Percentiles rank a stretch among this genome's conserved stretches.
Conservation (phyloP, 805 yeast species). For the Lipomyces anomalus region DNA sequence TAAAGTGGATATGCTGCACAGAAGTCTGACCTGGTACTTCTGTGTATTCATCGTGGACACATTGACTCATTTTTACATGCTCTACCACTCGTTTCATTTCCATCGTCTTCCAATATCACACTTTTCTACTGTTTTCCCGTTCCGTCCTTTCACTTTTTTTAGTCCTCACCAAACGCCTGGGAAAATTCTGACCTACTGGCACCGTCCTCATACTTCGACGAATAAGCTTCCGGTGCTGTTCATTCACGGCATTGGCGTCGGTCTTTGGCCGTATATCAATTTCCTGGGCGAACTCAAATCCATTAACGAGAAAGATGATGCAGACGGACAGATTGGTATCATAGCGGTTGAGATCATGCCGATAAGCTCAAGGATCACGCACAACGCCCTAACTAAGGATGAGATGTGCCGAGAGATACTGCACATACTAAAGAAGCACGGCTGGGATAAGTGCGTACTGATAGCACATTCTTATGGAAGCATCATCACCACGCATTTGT, state of each 20-base stretch:
- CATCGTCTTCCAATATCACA: too few species aligned
- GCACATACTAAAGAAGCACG: not conserved
- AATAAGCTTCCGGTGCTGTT: slow-evolving; percentile 1
- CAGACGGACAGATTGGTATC: not conserved
- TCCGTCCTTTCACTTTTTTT: slow-evolving; percentile 1
- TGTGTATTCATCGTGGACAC: not conserved
- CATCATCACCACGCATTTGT: slow-evolving; percentile 1
- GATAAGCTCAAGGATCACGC: slow-evolving; percentile 1
- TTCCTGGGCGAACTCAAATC: slow-evolving; percentile 2
- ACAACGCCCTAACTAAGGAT: slow-evolving; percentile 1
- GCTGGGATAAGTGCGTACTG: slow-evolving; percentile 1
- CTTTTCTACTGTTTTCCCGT: slow-evolving; percentile 1
- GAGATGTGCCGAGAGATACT: not conserved
- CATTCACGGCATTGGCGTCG: slow-evolving; percentile 5
- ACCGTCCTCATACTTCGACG: slow-evolving; percentile 1
- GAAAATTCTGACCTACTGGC: not conserved
- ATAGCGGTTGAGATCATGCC: slow-evolving; percentile 1
- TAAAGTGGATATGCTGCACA: slow-evolving; percentile 1
- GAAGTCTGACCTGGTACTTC: slow-evolving; percentile 1
- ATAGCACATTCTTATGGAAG: slow-evolving; percentile 1
- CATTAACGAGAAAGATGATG: not conserved
- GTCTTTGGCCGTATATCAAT: slow-evolving; percentile 2
- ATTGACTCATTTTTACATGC: not conserved
- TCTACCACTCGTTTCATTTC: not conserved
- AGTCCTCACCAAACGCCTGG: slow-evolving; percentile 1